Evolutionary conservation across 2,329 filamentous ascomycete species (phyloP).

Genomic region (Pestalotiopsis fici): DNA sequence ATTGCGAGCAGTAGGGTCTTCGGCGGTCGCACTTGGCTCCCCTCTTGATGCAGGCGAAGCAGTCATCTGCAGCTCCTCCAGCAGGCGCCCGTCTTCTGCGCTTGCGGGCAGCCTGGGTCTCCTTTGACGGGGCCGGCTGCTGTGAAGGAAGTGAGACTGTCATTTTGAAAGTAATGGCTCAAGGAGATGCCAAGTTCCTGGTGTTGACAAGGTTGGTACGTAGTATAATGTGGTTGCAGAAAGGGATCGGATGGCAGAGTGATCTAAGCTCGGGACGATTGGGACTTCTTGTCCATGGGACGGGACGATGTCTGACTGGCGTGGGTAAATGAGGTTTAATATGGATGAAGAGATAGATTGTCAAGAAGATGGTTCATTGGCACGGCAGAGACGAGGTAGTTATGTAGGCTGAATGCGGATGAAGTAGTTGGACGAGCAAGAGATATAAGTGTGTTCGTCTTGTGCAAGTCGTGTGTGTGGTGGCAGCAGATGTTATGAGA

Average conservation of each 20-base stretch:
- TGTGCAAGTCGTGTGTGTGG: neutral
- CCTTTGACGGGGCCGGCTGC: slow-evolving; percentile 48
- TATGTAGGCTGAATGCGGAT: slow-evolving; percentile 28
- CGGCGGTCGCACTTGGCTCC: slow-evolving; percentile 86
- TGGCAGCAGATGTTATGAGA: slow-evolving; percentile 20
- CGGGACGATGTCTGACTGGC: slow-evolving; percentile 36
- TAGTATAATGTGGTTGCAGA: slow-evolving; percentile 16
- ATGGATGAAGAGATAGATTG: slow-evolving; percentile 35
- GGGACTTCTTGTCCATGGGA: slow-evolving; percentile 28
- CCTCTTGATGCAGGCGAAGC: slow-evolving; percentile 88
- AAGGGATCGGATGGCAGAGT: slow-evolving; percentile 22
- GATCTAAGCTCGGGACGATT: slow-evolving; percentile 25
- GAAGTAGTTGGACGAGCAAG: slow-evolving; percentile 17
- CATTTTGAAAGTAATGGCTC: slow-evolving; percentile 37
- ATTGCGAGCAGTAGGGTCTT: slow-evolving; percentile 93
- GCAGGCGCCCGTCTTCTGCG: slow-evolving; percentile 85
- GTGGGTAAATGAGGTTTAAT: slow-evolving; percentile 43
- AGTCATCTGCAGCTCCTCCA: slow-evolving; percentile 90
- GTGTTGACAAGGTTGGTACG: slow-evolving; percentile 13
- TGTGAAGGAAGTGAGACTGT: slow-evolving; percentile 49
- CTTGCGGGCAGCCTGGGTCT: slow-evolving; percentile 59
- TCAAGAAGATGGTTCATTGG: slow-evolving; percentile 33
- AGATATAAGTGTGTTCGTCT: slow-evolving; percentile 31
- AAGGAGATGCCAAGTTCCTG: slow-evolving; percentile 17
- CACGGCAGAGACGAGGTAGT: slow-evolving; percentile 33